These are phyloP conservation scores for Gelatoporia subvermispora DNA, from an alignment of 768 basidiomycete species.

Conservation along the genomic window DNA sequence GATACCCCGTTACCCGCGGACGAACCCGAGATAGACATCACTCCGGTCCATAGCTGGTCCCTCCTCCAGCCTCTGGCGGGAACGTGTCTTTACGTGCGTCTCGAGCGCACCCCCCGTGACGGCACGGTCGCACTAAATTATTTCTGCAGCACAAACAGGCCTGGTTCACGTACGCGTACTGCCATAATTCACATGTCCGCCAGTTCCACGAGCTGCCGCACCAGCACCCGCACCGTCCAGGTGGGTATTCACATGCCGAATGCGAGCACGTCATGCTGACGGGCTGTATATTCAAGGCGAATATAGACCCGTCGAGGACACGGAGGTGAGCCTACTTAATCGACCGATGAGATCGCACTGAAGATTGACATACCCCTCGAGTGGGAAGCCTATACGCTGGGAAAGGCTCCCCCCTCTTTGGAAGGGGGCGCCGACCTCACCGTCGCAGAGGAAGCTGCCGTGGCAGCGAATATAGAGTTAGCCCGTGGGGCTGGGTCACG, in stretches of 20 bases:
- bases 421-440: conserved; percentile 62
- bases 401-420: conserved; percentile 57
- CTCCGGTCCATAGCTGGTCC: conserved; percentile 76
- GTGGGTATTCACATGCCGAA: conserved; percentile 33
- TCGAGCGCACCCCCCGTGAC: conserved; percentile 32
- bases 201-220: conserved; percentile 87
- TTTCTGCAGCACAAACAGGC: conserved; percentile 68
- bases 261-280: conserved; percentile 1
- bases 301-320: conserved; percentile 81
- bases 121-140: conserved; percentile 9
- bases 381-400: conserved; percentile 79
- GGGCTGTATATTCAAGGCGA: conserved; percentile 44
- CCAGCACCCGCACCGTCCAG: conserved; percentile 58
- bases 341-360: not conserved
- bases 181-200: conserved; percentile 91
- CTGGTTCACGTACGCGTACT: conserved; percentile 98
- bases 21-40: conserved; percentile 52
- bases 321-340: conserved; percentile 50
- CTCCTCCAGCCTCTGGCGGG: conserved; percentile 75
- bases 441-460: conserved; percentile 60
- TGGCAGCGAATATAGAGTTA: conserved; percentile 68
- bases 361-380: conserved; percentile 22
- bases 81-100: conserved; percentile 74
- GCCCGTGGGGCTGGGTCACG: conserved; percentile 76
- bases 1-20: conserved; percentile 43